phyloP scores from a whole-genome alignment of 306 rosid genomes.

The Geum urbanum region DNA sequence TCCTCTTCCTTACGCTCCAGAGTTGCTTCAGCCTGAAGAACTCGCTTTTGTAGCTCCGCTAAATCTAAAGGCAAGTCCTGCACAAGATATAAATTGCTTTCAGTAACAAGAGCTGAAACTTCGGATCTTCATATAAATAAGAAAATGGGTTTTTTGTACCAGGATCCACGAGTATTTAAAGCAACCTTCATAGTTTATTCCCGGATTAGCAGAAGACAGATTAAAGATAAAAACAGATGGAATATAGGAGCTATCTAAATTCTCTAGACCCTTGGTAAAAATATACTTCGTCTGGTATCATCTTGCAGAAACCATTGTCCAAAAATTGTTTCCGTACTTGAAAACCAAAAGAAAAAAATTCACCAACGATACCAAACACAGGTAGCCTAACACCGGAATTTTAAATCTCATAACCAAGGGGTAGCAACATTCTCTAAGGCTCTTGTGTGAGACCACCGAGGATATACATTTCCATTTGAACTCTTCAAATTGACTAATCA shows the following conservation, averaged over 20 bases:
- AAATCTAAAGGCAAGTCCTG: conserved; percentile 53
- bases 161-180: not conserved
- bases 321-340: too few relatives aligned
- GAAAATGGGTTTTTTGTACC: not conserved
- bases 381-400: too few relatives aligned
- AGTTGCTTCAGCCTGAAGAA: conserved; percentile 65
- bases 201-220: too few relatives aligned
- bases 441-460: not conserved
- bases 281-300: too few relatives aligned
- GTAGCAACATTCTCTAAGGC: not conserved
- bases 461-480: not conserved
- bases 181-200: too few relatives aligned
- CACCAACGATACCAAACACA: too few relatives aligned
- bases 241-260: too few relatives aligned
- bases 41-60: conserved; percentile 67
- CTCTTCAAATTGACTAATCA: not conserved
- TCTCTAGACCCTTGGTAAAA: too few relatives aligned
- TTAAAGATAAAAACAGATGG: too few relatives aligned
- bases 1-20: conserved; percentile 83
- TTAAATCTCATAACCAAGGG: conserved; percentile 10
- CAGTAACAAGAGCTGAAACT: not conserved
- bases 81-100: conserved; percentile 12
- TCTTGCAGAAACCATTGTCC: too few relatives aligned
- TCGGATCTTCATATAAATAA: not conserved
- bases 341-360: too few relatives aligned